A percentile compares a stretch with the other conserved stretches of the same genome.
These are phyloP conservation scores for Gossypium davidsonii DNA, from an alignment of 441 rosid species.

Conservation along the genomic window DNA sequence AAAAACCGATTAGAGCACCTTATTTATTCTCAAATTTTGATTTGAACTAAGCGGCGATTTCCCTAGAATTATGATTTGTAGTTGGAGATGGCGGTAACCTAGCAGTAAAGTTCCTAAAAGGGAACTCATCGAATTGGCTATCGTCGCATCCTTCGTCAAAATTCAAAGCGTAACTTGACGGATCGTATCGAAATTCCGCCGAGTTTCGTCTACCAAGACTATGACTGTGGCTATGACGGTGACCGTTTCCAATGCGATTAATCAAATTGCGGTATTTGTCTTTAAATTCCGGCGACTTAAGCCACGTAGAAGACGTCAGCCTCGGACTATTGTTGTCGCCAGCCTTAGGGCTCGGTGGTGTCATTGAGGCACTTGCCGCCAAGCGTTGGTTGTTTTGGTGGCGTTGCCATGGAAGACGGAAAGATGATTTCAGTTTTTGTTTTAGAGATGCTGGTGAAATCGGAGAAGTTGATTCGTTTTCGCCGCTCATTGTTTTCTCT, in stretches of 20 bases:
- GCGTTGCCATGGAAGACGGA: constrained; percentile 16
- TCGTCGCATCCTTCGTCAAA: constrained; percentile 35
- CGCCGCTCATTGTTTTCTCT: neutral
- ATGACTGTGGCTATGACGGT: neutral
- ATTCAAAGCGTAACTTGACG: constrained; percentile 39
- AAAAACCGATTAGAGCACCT: neutral
- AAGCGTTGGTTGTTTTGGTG: neutral
- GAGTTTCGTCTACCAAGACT: constrained; percentile 27
- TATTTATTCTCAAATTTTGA: neutral
- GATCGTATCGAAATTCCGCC: constrained; percentile 31
- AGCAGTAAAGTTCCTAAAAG: constrained; percentile 26
- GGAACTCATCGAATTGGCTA: constrained; percentile 3
- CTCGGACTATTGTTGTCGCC: neutral
- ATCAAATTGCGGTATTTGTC: constrained; percentile 25
- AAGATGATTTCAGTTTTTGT: constrained; percentile 24
- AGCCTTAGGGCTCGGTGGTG: neutral
- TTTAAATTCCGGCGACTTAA: constrained; percentile 13
- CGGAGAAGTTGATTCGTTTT: neutral
- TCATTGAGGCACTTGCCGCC: neutral
- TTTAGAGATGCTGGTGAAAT: constrained; percentile 14
- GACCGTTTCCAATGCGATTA: constrained; percentile 14
- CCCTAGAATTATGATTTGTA: neutral
- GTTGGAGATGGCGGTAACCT: constrained; percentile 36
- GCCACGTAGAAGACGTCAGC: neutral
- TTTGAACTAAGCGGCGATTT: neutral